Percentiles rank a stretch among this genome's conserved stretches.
Conservation (phyloP, 345 rosid species). For the Citrus cavaleriei region DNA sequence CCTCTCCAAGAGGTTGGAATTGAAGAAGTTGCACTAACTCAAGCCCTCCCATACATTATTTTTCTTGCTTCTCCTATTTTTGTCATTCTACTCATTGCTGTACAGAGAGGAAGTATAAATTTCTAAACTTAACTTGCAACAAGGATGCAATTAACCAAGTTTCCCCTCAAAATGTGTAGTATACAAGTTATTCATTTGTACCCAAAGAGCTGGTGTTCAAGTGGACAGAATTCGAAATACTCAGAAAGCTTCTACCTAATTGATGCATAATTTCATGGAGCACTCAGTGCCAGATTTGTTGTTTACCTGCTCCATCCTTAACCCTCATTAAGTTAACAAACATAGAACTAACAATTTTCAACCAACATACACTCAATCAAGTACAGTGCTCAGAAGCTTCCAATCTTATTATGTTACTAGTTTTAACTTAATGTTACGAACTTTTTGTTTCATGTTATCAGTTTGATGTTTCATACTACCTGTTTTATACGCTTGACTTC, state of each 20-base stretch:
- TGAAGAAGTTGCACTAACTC: slow-evolving; percentile 36
- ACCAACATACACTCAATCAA: no score
- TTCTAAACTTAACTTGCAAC: slow-evolving; percentile 12
- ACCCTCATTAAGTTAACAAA: no score
- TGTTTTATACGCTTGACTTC: neutral
- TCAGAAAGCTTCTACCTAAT: neutral
- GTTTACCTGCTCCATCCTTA: no score
- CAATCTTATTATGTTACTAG: no score
- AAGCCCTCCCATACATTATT: slow-evolving; percentile 60
- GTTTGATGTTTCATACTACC: neutral
- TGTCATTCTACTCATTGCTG: slow-evolving; percentile 45
- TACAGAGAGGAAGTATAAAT: slow-evolving; percentile 39
- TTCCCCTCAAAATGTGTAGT: neutral
- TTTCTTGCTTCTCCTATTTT: slow-evolving; percentile 74
- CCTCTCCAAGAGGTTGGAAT: slow-evolving; percentile 26
- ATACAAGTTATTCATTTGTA: slow-evolving; percentile 3
- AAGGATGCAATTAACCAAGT: neutral
- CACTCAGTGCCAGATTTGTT: no score
- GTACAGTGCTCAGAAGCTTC: no score
- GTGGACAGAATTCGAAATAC: neutral
- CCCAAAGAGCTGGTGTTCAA: neutral
- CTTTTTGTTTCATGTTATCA: neutral
- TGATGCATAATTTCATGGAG: neutral
- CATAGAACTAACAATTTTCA: no score
- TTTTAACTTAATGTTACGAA: neutral